Conservation (phyloP, 768 basidiomycete genomes). For the Hypholoma fasciculare region DNA sequence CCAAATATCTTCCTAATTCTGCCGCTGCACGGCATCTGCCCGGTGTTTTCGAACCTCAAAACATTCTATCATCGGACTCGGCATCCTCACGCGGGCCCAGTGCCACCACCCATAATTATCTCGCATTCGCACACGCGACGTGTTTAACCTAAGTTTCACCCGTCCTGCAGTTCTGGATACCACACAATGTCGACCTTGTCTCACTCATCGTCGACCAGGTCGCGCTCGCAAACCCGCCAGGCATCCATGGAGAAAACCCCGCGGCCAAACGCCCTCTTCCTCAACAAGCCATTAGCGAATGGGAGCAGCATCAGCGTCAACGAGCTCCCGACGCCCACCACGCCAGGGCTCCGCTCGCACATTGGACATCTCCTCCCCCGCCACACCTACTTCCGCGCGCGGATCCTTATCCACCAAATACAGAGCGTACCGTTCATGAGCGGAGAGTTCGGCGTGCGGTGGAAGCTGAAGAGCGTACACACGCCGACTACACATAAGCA, state of each 20-base stretch:
- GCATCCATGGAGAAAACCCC: not conserved
- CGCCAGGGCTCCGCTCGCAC: constrained; percentile 51
- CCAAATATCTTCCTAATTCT: too few species aligned
- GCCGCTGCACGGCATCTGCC: too few species aligned
- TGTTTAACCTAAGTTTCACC: too few species aligned
- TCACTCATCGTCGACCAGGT: not conserved
- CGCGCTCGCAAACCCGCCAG: not conserved
- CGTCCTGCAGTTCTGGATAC: not conserved
- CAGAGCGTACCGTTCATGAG: constrained; percentile 69
- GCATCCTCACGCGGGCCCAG: too few species aligned
- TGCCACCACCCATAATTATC: too few species aligned
- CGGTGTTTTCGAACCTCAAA: too few species aligned
- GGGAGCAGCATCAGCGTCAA: constrained; percentile 23
- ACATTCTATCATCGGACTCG: too few species aligned
- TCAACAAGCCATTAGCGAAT: constrained; percentile 19
- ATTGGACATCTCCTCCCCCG: constrained; percentile 61
- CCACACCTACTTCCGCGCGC: constrained; percentile 66
- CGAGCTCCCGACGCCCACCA: constrained; percentile 11
- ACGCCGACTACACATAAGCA: constrained; percentile 32
- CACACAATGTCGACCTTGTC: not conserved
- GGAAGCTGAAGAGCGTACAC: constrained; percentile 67
- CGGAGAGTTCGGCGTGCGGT: constrained; percentile 69
- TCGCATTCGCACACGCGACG: too few species aligned
- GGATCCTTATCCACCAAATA: constrained; percentile 64
- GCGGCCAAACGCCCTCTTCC: constrained; percentile 12